Evolutionary conservation across 495 filamentous ascomycete species (phyloP).

Genomic region (Neurospora intermedia): DNA sequence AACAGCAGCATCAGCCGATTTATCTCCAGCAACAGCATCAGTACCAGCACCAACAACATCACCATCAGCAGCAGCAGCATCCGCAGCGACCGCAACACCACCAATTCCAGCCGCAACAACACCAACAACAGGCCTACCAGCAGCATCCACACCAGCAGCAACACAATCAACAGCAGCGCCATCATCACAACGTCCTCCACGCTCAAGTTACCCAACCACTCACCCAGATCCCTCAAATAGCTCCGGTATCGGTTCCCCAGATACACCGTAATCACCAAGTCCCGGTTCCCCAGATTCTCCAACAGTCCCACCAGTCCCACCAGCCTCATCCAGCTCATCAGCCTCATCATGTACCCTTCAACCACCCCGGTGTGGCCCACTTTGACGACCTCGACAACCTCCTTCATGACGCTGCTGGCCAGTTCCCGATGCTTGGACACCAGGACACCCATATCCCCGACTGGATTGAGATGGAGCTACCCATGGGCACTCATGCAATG

Average conservation of each 20-base stretch:
- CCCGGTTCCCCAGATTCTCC: background rate
- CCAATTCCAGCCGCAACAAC: background rate
- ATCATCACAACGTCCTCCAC: background rate
- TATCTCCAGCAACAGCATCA: background rate
- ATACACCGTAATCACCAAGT: background rate
- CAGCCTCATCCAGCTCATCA: constrained; percentile 1
- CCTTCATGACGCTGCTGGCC: constrained; percentile 14
- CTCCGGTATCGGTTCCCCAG: background rate
- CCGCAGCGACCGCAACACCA: background rate
- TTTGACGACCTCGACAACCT: constrained; percentile 13
- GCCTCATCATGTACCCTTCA: background rate
- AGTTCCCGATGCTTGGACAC: constrained; percentile 7
- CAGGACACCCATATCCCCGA: constrained; percentile 1
- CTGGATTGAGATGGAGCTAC: constrained; percentile 11
- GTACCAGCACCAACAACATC: background rate
- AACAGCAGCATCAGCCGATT: background rate
- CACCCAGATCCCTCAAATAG: background rate
- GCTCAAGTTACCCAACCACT: background rate
- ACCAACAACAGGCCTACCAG: background rate
- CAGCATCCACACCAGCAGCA: background rate
- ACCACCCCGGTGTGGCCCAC: background rate
- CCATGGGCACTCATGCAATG: background rate
- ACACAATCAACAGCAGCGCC: background rate
- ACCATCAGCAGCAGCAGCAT: background rate
- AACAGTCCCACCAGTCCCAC: background rate